Base-by-base conservation (phyloP, 1,284 basidiomycete genomes). In the Ceratobasidium sp. region DNA sequence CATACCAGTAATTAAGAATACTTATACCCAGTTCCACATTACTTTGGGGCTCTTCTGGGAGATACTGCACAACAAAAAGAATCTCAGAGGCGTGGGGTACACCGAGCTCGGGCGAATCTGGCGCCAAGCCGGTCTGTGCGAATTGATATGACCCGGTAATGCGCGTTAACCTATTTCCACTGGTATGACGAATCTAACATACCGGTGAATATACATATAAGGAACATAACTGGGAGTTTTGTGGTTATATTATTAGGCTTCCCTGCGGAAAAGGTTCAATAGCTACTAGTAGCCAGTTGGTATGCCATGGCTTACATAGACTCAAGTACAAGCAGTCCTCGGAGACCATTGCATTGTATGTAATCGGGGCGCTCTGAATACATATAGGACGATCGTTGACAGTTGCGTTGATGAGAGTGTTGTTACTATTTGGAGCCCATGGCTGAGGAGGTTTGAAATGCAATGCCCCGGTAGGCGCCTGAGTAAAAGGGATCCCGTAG, bases 241-340 rank as follows among this genome's bases (percentile, higher is more conserved):
- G 33, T 23, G 7, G 56, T 56, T 50, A 52, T 30, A 47, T 66
- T 58, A 21, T 30, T 68, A 27, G 64, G 64, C 27, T 56, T 68
- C 64, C 64, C 64, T 68, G 19, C 2, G 14, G 2, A 42, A 16
- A n/a, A 27, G 6, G 21, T 27, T 50, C 21, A 25, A 6, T 8
- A 50, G 5, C 25, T 7, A 21, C 16, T 4, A 46, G 5, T 46
- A n/a, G 6, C 42, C 42, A 46, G 16, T 14, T 27, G 21, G 6
- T 25, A 7, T 50, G 4, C 11, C 6, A 21, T 21, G 41, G 41
- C 46, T 56, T 50, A 70, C 44, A 67, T 16, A 70, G 36, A 47
- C 68, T 70, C 6, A 70, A 29, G 41, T 54, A 49, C 27, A 70
- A 33, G 56, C 71, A 70, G 39, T 68, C 66, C 44, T 71, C 69